A percentile compares a stretch with the other conserved stretches of the same genome.
These are phyloP conservation scores for Diplodia seriata DNA, from an alignment of 2,329 filamentous ascomycete genomes.

Conservation along the genomic window DNA sequence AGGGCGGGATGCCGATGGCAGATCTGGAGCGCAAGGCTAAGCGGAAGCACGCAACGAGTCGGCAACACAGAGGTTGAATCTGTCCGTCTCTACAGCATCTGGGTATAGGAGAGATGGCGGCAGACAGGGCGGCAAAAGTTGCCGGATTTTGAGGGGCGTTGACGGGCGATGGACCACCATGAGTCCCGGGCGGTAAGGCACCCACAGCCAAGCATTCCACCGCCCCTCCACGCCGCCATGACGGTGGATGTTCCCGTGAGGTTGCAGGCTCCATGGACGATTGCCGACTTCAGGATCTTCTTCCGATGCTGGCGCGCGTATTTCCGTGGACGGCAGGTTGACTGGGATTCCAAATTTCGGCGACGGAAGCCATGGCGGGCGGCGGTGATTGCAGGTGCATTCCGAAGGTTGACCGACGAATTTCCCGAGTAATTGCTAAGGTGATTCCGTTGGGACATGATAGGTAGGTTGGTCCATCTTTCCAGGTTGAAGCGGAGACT, in stretches of 20 bases:
- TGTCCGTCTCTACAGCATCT: too few relatives aligned
- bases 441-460: neutral
- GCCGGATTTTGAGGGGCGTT: neutral
- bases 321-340: neutral
- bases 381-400: neutral
- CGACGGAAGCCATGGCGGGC: neutral
- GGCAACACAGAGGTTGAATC: neutral
- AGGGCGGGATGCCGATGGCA: neutral
- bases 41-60: neutral
- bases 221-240: conserved; percentile 8
- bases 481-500: neutral
- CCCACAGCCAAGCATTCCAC: conserved; percentile 19
- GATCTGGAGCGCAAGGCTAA: neutral
- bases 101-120: neutral
- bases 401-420: neutral
- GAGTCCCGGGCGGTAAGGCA: conserved; percentile 19
- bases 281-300: neutral
- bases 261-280: neutral
- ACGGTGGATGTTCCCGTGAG: neutral
- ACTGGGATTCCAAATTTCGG: neutral
- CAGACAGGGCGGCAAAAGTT: neutral
- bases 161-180: conserved; percentile 4
- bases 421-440: neutral
- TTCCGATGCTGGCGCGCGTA: neutral
- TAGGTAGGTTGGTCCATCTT: neutral